A percentile compares a stretch with the other conserved stretches of the same genome.
phyloP scores from a whole-genome alignment of 164 flowering plant genomes.

The Aristolochia fimbriata region DNA sequence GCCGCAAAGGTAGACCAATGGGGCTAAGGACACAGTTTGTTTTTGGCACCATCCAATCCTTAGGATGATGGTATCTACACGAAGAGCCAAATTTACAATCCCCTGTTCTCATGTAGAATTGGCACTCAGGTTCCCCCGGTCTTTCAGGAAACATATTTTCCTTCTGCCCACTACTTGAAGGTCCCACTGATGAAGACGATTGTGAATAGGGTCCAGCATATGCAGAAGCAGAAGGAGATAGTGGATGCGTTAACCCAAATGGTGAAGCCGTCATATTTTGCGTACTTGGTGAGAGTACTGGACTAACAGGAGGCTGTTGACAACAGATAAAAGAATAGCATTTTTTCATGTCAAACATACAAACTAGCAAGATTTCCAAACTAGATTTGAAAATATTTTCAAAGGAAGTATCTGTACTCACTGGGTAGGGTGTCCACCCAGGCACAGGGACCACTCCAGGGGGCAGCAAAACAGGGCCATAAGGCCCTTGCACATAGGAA shows the following conservation, averaged over 20 bases:
- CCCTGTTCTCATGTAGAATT: conserved; percentile 80
- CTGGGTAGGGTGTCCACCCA: conserved; percentile 68
- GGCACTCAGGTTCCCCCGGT: conserved; percentile 91
- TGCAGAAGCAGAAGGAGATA: conserved; percentile 64
- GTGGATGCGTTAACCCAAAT: conserved; percentile 46
- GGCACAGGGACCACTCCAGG: conserved; percentile 65
- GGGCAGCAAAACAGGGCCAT: conserved; percentile 56
- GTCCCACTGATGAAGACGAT: conserved; percentile 30
- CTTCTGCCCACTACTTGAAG: conserved; percentile 50
- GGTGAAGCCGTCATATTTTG: conserved; percentile 40
- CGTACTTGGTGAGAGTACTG: conserved; percentile 39
- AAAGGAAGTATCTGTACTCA: conserved; percentile 18
- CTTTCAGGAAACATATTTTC: conserved; percentile 73
- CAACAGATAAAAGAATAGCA: background rate
- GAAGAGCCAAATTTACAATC: conserved; percentile 88
- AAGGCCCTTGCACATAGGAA: conserved; percentile 69
- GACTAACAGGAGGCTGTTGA: conserved; percentile 52
- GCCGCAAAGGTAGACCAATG: conserved; percentile 80
- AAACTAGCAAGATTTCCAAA: background rate
- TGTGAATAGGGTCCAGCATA: conserved; percentile 44
- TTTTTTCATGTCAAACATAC: background rate
- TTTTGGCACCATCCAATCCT: conserved; percentile 34
- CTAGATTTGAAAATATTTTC: background rate
- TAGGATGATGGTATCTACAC: conserved; percentile 90
- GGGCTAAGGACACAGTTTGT: conserved; percentile 42